Conservation (phyloP, 2,329 filamentous ascomycete genomes). For the Clonostachys byssicola region DNA sequence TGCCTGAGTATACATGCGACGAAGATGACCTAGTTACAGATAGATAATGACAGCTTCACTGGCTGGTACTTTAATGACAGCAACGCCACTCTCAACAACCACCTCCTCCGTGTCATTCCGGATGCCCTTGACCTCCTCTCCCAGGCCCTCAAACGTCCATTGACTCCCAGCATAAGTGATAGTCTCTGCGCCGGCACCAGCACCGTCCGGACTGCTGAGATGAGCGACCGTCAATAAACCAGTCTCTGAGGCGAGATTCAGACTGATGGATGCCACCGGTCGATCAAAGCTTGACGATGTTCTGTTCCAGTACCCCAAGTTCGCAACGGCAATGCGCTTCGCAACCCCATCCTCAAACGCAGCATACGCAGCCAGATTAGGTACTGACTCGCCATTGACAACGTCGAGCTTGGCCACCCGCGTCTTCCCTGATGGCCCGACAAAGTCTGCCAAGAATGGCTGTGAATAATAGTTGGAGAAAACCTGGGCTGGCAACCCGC, state of each 20-base stretch:
- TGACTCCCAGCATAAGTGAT: constrained; percentile 31
- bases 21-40: background rate
- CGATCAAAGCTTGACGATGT: constrained; percentile 7
- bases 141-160: constrained; percentile 26
- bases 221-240: constrained; percentile 16
- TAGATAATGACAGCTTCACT: constrained; percentile 2
- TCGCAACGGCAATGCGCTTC: constrained; percentile 21
- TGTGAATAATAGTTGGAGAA: constrained; percentile 29
- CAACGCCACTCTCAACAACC: constrained; percentile 13
- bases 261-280: background rate
- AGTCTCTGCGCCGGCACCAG: constrained; percentile 19
- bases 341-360: constrained; percentile 19
- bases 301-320: constrained; percentile 28
- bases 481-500: constrained; percentile 19
- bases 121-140: constrained; percentile 22
- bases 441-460: constrained; percentile 27
- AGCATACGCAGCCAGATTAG: constrained; percentile 18
- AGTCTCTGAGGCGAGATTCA: background rate
- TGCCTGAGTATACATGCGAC: too few species aligned
- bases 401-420: constrained; percentile 9
- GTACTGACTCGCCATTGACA: constrained; percentile 8
- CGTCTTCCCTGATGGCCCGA: constrained; percentile 20
- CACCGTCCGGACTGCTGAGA: constrained; percentile 23
- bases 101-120: constrained; percentile 19
- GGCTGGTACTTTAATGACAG: background rate